phyloP scores from a whole-genome alignment of 805 yeast species.

The Spathaspora girioi region DNA sequence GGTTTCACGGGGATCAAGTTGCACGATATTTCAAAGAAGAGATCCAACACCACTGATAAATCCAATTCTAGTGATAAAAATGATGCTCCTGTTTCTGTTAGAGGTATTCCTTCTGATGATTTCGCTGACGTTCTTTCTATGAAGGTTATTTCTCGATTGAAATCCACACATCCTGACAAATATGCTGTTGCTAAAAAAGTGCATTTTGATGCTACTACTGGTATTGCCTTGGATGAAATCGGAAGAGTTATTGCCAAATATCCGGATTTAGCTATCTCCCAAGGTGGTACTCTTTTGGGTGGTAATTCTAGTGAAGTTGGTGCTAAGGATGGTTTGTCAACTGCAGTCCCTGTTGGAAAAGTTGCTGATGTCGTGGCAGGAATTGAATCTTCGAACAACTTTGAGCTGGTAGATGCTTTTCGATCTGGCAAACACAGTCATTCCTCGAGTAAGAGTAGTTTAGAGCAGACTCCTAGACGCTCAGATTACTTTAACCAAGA shows the following conservation, averaged over 20 bases:
- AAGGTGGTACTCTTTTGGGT: not conserved
- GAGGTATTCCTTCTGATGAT: slow-evolving; percentile 20
- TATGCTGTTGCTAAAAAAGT: slow-evolving; percentile 19
- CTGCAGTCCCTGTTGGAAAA: too few relatives aligned
- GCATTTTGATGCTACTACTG: slow-evolving; percentile 26
- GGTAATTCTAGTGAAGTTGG: not conserved
- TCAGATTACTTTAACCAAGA: not conserved
- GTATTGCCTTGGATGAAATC: slow-evolving; percentile 25
- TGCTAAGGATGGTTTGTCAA: not conserved
- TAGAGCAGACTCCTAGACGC: not conserved
- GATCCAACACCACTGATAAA: not conserved
- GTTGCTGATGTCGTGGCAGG: not conserved
- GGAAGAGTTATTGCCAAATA: slow-evolving; percentile 14
- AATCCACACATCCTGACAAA: slow-evolving; percentile 18
- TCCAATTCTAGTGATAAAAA: not conserved
- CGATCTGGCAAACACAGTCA: not conserved
- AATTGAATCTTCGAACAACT: too few relatives aligned
- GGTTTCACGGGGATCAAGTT: not conserved
- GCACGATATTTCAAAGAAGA: not conserved
- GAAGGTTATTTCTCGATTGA: slow-evolving; percentile 20
- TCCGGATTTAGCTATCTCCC: slow-evolving; percentile 5
- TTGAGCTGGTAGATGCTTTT: not conserved
- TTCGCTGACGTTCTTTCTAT: slow-evolving; percentile 26
- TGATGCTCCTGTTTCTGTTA: slow-evolving; percentile 28
- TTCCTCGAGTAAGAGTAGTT: not conserved